Conservation (phyloP, 495 filamentous ascomycete species). For the Xylaria grammica region DNA sequence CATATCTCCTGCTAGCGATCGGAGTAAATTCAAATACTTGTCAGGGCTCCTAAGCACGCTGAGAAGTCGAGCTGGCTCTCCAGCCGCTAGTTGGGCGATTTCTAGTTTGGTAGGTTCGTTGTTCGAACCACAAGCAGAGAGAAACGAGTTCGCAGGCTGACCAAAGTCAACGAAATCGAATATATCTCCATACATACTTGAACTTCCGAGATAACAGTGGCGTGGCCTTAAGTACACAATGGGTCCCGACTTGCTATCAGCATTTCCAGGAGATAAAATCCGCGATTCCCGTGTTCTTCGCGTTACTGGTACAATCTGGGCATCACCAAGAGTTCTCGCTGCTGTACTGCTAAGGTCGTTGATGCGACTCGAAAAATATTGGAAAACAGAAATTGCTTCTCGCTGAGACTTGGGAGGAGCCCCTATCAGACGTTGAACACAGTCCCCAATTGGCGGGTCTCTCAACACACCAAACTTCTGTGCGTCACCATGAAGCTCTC, state of each 20-base stretch:
- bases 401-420: conserved; percentile 68
- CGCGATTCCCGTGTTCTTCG: conserved; percentile 30
- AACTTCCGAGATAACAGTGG: conserved; percentile 76
- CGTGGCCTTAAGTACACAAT: conserved; percentile 61
- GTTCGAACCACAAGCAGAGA: conserved; percentile 86
- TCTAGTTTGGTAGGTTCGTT: conserved; percentile 85
- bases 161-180: conserved; percentile 98
- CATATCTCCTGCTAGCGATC: conserved; percentile 74
- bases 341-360: conserved; percentile 69
- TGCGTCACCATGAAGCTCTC: conserved; percentile 75
- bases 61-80: conserved; percentile 78
- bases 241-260: conserved; percentile 31
- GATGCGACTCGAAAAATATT: conserved; percentile 79
- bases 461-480: conserved; percentile 78
- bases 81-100: conserved; percentile 76
- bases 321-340: conserved; percentile 61
- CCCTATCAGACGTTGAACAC: conserved; percentile 69
- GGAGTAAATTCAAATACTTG: conserved; percentile 82
- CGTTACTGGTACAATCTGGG: conserved; percentile 73
- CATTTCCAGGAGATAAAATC: conserved; percentile 31
- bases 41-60: conserved; percentile 78
- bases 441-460: conserved; percentile 78
- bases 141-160: conserved; percentile 81
- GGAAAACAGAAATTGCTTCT: conserved; percentile 73
- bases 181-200: conserved; percentile 79